Conservation (phyloP, 2,329 filamentous ascomycete genomes). For the Bisporella sp. region DNA sequence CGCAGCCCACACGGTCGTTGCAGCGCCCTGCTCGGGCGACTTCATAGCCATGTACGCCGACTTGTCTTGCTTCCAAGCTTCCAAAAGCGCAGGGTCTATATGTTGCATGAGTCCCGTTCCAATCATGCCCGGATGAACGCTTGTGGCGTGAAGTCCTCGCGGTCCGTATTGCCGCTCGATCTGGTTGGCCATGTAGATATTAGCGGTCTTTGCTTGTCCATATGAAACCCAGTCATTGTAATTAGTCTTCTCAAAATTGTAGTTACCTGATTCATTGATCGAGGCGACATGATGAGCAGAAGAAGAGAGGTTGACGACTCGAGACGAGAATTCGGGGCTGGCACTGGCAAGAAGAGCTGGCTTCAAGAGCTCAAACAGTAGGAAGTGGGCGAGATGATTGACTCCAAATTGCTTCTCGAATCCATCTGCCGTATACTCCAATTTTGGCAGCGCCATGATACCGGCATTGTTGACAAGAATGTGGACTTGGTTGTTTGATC, state of each 20-base stretch:
- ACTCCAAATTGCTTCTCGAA: slow-evolving; percentile 43
- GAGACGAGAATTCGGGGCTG: slow-evolving; percentile 33
- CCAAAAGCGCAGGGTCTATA: slow-evolving; percentile 13
- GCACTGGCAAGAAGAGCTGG: slow-evolving; percentile 32
- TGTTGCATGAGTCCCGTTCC: slow-evolving; percentile 23
- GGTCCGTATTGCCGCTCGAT: slow-evolving; percentile 36
- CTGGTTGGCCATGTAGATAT: slow-evolving; percentile 38
- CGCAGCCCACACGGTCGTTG: slow-evolving; percentile 34
- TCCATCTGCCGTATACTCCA: slow-evolving; percentile 34
- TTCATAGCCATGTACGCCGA: neutral
- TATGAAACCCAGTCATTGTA: slow-evolving; percentile 33
- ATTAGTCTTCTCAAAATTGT: slow-evolving; percentile 20
- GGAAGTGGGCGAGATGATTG: slow-evolving; percentile 47
- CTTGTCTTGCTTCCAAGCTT: neutral
- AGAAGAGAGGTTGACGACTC: slow-evolving; percentile 39
- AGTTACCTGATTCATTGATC: slow-evolving; percentile 30
- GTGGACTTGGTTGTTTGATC: slow-evolving; percentile 21
- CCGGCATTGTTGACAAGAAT: slow-evolving; percentile 18
- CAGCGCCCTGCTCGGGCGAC: slow-evolving; percentile 32
- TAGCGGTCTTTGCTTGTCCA: slow-evolving; percentile 37
- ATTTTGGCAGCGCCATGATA: slow-evolving; percentile 6
- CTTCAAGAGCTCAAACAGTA: slow-evolving; percentile 43
- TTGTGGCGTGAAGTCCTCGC: slow-evolving; percentile 31
- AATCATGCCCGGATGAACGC: slow-evolving; percentile 34
- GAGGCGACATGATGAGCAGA: slow-evolving; percentile 34